Percentiles rank a stretch among this genome's conserved stretches.
Evolutionary conservation across 192 early-diverging fungal genomes (phyloP).

Genomic region (Allomyces macrogynus): DNA sequence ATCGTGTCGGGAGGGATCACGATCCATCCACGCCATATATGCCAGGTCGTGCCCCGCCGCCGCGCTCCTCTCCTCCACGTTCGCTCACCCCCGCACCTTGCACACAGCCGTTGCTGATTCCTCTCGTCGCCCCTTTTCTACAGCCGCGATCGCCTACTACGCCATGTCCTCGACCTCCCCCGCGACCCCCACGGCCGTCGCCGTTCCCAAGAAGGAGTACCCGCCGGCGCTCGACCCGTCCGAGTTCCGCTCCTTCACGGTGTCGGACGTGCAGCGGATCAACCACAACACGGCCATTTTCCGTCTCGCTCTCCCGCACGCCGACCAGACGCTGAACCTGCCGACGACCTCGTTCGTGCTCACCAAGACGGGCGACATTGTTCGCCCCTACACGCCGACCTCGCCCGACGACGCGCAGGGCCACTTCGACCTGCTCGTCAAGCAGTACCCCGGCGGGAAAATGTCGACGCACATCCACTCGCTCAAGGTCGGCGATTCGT

Average conservation of each 20-base stretch:
- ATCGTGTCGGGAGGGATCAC: background rate
- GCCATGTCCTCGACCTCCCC: background rate
- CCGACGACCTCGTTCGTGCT: slow-evolving; percentile 59
- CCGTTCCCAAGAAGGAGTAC: slow-evolving; percentile 1
- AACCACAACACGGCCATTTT: slow-evolving; percentile 49
- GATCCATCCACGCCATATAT: background rate
- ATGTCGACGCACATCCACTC: slow-evolving; percentile 34
- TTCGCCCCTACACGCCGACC: slow-evolving; percentile 72
- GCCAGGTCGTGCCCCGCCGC: background rate
- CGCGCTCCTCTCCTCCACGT: background rate
- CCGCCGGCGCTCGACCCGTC: slow-evolving; percentile 18
- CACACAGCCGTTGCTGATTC: background rate
- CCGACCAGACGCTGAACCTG: slow-evolving; percentile 41
- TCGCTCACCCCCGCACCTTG: background rate
- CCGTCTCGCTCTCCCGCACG: slow-evolving; percentile 45
- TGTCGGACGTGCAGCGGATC: slow-evolving; percentile 27
- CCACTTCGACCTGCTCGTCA: slow-evolving; percentile 62
- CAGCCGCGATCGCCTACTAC: background rate
- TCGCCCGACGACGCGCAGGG: slow-evolving; percentile 26
- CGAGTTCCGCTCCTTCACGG: slow-evolving; percentile 30
- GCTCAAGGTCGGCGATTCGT: slow-evolving; percentile 46
- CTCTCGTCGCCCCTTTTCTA: background rate
- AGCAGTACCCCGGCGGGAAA: slow-evolving; percentile 43
- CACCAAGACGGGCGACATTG: slow-evolving; percentile 38
- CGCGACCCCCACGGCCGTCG: slow-evolving; percentile 5